A percentile compares a stretch with the other conserved stretches of the same genome.
Evolutionary conservation across 441 rosid species (phyloP).

Genomic region (Hura crepitans): DNA sequence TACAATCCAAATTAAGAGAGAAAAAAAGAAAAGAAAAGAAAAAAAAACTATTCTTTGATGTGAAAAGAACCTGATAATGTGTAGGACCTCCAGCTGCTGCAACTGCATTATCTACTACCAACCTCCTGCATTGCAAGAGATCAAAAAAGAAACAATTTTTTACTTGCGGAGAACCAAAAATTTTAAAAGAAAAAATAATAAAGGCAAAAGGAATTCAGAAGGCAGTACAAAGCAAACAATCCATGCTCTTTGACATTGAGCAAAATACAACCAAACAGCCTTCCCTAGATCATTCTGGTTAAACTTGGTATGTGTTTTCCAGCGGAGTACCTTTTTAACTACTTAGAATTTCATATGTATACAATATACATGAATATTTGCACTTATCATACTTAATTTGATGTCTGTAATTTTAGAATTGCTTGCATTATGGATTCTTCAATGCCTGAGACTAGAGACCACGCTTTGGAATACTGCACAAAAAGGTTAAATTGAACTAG

Average conservation of each 20-base stretch:
- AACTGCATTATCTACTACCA: slow-evolving; percentile 28
- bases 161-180: not conserved
- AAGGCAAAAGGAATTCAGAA: not conserved
- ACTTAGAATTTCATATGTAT: not conserved
- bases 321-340: not conserved
- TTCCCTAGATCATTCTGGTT: not conserved
- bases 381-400: not conserved
- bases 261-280: not conserved
- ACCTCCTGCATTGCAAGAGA: slow-evolving; percentile 38
- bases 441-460: not conserved
- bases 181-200: too few relatives aligned
- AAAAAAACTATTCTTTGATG: too few relatives aligned
- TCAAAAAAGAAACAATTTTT: slow-evolving; percentile 9
- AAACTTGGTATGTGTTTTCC: not conserved
- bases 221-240: not conserved
- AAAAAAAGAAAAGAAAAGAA: too few relatives aligned
- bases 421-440: slow-evolving; percentile 7
- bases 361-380: not conserved
- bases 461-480: not conserved
- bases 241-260: not conserved
- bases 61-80: slow-evolving; percentile 43
- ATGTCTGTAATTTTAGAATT: not conserved
- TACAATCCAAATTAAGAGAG: slow-evolving; percentile 13
- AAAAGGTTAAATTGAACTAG: not conserved
- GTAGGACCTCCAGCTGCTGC: slow-evolving; percentile 35